Percentiles rank a stretch among this genome's conserved stretches.
Conservation (phyloP, 2,329 filamentous ascomycete species). For the Thermochaetoides dissita region DNA sequence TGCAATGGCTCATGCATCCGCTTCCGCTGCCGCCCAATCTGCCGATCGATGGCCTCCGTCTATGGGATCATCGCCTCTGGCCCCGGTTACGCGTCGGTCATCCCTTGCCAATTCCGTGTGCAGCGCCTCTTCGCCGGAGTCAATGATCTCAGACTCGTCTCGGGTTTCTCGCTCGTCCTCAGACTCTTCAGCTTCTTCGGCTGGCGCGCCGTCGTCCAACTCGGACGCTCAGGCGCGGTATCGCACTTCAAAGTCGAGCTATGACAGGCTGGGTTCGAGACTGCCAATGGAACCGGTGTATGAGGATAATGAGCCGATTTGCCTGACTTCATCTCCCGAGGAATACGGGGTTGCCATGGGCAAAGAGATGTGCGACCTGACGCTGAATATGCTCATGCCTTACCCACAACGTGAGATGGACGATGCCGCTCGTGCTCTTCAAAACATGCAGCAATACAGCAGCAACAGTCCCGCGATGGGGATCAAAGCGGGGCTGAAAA, state of each 20-base stretch:
- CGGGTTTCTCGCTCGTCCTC: slow-evolving; percentile 50
- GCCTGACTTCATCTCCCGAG: slow-evolving; percentile 41
- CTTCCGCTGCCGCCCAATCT: slow-evolving; percentile 30
- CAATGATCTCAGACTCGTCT: slow-evolving; percentile 51
- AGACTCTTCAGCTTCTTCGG: slow-evolving; percentile 49
- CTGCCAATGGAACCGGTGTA: slow-evolving; percentile 42
- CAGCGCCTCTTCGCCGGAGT: slow-evolving; percentile 50
- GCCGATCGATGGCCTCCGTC: slow-evolving; percentile 36
- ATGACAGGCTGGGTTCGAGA: slow-evolving; percentile 40
- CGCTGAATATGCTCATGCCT: slow-evolving; percentile 32
- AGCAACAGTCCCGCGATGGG: slow-evolving; percentile 22
- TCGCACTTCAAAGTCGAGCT: slow-evolving; percentile 44
- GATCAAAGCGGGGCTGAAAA: slow-evolving; percentile 35
- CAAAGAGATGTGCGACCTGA: slow-evolving; percentile 36
- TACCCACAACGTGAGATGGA: slow-evolving; percentile 34
- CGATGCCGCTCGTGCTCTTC: slow-evolving; percentile 43
- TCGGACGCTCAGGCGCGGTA: slow-evolving; percentile 50
- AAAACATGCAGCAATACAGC: slow-evolving; percentile 41
- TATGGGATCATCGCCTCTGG: neutral
- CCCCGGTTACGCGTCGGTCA: slow-evolving; percentile 36
- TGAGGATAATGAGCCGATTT: slow-evolving; percentile 39
- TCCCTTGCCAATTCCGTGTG: slow-evolving; percentile 51
- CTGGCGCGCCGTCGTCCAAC: slow-evolving; percentile 45
- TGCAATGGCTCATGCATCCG: slow-evolving; percentile 43
- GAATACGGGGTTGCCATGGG: slow-evolving; percentile 39